Base-by-base conservation (phyloP, 2,329 filamentous ascomycete species). In the Tolypocladium ovalisporum region DNA sequence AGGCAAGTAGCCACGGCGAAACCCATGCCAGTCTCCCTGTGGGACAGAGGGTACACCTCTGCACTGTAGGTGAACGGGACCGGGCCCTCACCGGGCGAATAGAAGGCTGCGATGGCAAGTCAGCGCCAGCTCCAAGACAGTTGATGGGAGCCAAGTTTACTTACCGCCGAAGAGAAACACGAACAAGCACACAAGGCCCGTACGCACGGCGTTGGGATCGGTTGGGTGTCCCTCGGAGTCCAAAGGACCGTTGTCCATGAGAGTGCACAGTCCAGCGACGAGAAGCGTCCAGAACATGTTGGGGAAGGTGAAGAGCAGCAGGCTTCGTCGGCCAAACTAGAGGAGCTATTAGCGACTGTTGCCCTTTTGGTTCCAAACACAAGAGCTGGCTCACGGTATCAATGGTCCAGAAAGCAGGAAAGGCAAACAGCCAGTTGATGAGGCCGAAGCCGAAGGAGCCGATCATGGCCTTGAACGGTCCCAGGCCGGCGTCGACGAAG, bases 351-450 rank as follows among this genome's bases (percentile, higher is more conserved):
- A 66, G 59, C 55, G 29, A 35, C 8, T 2, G 27, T 15, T 12
- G 13, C 24, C 40, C 2, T 54, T 4, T 10, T 8, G 53, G 1
- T 4, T 1, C 7, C 4, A 7, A 19, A 17, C 5, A 8, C 10
- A 29, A 5, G 10, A 34, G 9, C n/a, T 13, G 27, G 52, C 64
- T 58, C 60, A 66, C 64, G 19, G 83, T 86, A 63, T 87, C 85
- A 55, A 87, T 87, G 2, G 84, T 86, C 75, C 79, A 85, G 58
- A 87, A 73, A 2, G 85, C 84, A 0, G 84, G 84, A 70, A 81
- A 84, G n/a, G 84, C 82, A 60, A 86, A 87, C 22, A 86, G 56
- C 67, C 86, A 87, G 63, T 86, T 86, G 61, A 86, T 75, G 24
- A 85, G 67, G 44, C 77, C 76, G 54, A 76, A 78, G 10, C 77